Base-by-base conservation (phyloP, 495 filamentous ascomycete genomes). In the Tirmania nivea region DNA sequence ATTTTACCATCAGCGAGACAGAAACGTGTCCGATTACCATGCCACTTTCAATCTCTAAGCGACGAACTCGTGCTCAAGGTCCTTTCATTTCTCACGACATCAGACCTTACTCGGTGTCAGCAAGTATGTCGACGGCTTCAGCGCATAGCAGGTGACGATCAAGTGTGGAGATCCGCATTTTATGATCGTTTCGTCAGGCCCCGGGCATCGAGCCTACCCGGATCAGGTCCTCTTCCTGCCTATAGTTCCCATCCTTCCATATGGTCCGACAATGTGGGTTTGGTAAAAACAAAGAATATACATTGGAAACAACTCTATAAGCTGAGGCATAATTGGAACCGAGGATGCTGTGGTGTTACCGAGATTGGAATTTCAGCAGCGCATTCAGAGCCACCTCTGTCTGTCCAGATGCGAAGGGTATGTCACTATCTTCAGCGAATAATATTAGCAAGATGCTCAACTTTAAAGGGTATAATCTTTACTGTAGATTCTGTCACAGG, bases 291-390 rank as follows among this genome's bases (percentile, higher is more conserved):
- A 42, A 66, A 57, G 19, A 60, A 65, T 19, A 82, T 77, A 12
- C 74, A 83, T 66, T 97, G 90, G 90, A 95, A 95, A 70, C 73
- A 74, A 52, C 83, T 90, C 59, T 97, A 88, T 67, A 86, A 81
- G 60, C 72, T 95, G 35, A 76, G 83, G 51, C 83, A 95, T 62
- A 96, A 96, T 65, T 97, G 90, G 90, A 76, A 80, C 16, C 78
- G 74, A 56, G 90, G 90, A 21, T 78, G 76, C 57, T 94, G 88
- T 56, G 78, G 75, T 48, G 75, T 93, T 2, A 80, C 79, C 31
- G 82, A 93, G 66, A 73, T 94, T 20, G 69, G 75, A 55, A 74
- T 94, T 34, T 72, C 67, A 45, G 17, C 39, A 14, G 14, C 12
- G 17, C 17, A 14, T 45, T 45, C 39, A 19, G 39, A 19, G 39